Conservation (phyloP, 345 rosid genomes). For the Aquilaria malaccensis region DNA sequence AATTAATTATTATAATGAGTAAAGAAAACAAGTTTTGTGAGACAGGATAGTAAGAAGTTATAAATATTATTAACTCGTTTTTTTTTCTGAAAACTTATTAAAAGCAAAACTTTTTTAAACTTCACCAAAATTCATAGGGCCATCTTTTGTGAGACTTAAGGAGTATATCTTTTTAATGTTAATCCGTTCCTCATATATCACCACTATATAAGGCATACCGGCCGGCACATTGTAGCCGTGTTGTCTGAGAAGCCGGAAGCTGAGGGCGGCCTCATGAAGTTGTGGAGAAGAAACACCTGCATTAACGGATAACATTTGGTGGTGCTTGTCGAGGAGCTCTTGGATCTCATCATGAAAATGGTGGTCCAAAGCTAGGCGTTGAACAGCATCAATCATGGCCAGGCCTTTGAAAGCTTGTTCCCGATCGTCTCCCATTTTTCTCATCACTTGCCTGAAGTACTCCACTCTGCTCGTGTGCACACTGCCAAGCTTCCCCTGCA, state of each 20-base stretch:
- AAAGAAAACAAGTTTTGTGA: no score
- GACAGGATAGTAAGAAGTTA: no score
- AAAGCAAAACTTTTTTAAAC: no score
- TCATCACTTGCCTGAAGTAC: slow-evolving; percentile 14
- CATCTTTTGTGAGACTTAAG: no score
- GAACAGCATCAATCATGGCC: slow-evolving; percentile 35
- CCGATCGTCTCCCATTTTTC: not conserved
- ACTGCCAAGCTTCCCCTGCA: not conserved
- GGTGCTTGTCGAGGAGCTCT: slow-evolving; percentile 19
- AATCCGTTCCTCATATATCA: no score
- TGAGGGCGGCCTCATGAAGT: slow-evolving; percentile 27
- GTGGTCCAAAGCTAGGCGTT: slow-evolving; percentile 28
- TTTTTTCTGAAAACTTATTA: no score
- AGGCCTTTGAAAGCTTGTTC: slow-evolving; percentile 12
- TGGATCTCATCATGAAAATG: slow-evolving; percentile 30
- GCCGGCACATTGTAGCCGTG: slow-evolving; percentile 28
- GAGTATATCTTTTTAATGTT: no score
- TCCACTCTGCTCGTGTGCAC: slow-evolving; percentile 7
- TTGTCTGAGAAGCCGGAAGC: slow-evolving; percentile 37
- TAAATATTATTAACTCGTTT: no score
- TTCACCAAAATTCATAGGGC: no score
- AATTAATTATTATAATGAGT: no score
- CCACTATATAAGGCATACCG: slow-evolving; percentile 1
- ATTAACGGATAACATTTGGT: not conserved
- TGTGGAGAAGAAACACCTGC: not conserved